Evolutionary conservation across 1,284 basidiomycete genomes (phyloP), one percentile per base, ranked within the genome.

Genomic region (Boletus hoseneyae): DNA sequence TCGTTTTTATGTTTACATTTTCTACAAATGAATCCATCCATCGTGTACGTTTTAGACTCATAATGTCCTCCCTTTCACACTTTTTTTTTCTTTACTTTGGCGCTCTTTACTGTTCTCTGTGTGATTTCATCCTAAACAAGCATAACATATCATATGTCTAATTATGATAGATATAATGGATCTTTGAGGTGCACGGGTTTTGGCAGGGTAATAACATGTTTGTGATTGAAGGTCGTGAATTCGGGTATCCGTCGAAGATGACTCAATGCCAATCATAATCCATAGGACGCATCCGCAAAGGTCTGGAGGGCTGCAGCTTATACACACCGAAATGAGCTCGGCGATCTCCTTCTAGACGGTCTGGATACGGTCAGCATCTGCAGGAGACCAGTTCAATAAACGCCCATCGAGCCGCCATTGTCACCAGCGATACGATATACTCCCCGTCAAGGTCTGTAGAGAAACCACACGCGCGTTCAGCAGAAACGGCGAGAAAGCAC

Each of bases 81-180:
- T 23, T 23, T 23, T 8, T 30, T 16, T 23, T 23, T 8, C 23
- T 16, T 55, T 29, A 36, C 11, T 39, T 45, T 48, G 48, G 50
- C 42, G 23, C 13, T 52, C 51, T 18, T 48, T 43, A 40, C 11
- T 23, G 15, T 48, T 42, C 13, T 48, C 43, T 13, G 36, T 13
- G 36, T 35, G 37, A 13, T 48, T 61, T 37, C 42, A 30, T 18
- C 10, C 41, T 50, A 51, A 23, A 56, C 40, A 47, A 54, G 37
- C 48, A 29, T 59, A 53, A 48, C 34, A 5, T 40, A 47, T 25
- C 36, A 35, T 56, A 42, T 53, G 56, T 63, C 51, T 60, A 54
- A 59, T 59, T 42, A 30, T 50, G 36, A 57, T 56, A 61, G 56
- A 63, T 57, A 54, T 63, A 59, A 59, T 57, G 40, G 41, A 52